Evolutionary conservation across 2,329 filamentous ascomycete species (phyloP).

Genomic region (Nothomitra cinnamomea): DNA sequence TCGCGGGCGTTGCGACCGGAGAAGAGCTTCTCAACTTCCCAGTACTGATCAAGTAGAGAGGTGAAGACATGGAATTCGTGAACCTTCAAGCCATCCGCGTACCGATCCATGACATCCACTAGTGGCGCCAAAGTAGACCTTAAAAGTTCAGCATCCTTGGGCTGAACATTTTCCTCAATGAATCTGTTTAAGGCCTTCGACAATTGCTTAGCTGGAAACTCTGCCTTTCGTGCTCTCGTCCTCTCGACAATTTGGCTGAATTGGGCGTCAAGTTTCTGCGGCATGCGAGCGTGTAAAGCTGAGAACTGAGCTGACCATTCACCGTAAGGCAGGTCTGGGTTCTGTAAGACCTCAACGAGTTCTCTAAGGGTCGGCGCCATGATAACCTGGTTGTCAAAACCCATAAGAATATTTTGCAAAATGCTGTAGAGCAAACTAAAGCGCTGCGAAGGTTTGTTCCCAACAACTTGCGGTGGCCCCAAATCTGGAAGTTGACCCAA

Average conservation of each 20-base stretch:
- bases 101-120: conserved; percentile 59
- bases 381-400: conserved; percentile 95
- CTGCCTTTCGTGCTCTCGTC: conserved; percentile 55
- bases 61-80: conserved; percentile 78
- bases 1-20: conserved; percentile 70
- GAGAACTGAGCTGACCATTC: conserved; percentile 95
- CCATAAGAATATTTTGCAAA: conserved; percentile 72
- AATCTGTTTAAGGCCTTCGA: conserved; percentile 75
- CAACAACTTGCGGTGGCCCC: conserved; percentile 71
- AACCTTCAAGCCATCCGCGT: conserved; percentile 73
- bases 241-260: conserved; percentile 78
- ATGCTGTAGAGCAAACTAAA: conserved; percentile 64
- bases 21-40: conserved; percentile 71
- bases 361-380: conserved; percentile 78
- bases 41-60: conserved; percentile 64
- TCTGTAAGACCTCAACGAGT: conserved; percentile 74
- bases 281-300: conserved; percentile 93
- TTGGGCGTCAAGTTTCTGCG: conserved; percentile 70
- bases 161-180: conserved; percentile 66
- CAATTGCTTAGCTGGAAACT: conserved; percentile 85
- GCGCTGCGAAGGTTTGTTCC: conserved; percentile 79
- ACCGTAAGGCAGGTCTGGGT: conserved; percentile 83
- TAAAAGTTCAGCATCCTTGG: conserved; percentile 56
- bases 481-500: conserved; percentile 76
- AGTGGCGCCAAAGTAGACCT: conserved; percentile 59